Percentiles rank a stretch among this genome's conserved stretches.
Evolutionary conservation across 768 basidiomycete species (phyloP).

Genomic region (Suillus paluster): DNA sequence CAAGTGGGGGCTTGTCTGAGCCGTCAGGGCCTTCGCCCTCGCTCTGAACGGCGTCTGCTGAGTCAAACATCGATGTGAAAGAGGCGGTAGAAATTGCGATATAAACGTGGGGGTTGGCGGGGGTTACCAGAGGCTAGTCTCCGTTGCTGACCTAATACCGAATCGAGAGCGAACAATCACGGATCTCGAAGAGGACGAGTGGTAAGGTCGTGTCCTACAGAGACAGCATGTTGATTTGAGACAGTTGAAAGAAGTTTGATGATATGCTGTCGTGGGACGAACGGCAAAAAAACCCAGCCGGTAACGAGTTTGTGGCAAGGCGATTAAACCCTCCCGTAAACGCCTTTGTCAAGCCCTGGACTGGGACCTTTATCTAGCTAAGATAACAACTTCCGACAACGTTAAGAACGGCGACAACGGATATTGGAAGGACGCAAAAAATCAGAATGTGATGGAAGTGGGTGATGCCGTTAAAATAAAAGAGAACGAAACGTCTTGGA

Average conservation of each 20-base stretch:
- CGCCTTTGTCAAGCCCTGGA: constrained; percentile 17
- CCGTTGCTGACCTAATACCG: constrained; percentile 4
- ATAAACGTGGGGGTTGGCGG: constrained; percentile 17
- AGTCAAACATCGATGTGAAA: constrained; percentile 44
- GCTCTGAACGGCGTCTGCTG: constrained; percentile 54
- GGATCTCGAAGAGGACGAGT: constrained; percentile 2
- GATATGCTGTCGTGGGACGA: constrained; percentile 15
- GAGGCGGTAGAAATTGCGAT: constrained; percentile 18
- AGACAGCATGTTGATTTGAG: constrained; percentile 40
- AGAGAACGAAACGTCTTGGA: neutral
- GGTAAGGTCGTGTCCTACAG: constrained; percentile 33
- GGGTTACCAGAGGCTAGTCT: constrained; percentile 2
- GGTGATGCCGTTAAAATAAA: constrained; percentile 3
- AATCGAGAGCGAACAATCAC: constrained; percentile 14
- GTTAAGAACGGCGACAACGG: neutral
- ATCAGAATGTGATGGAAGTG: constrained; percentile 7
- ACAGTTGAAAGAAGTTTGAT: constrained; percentile 24
- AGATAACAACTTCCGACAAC: neutral
- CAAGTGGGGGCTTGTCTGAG: constrained; percentile 63
- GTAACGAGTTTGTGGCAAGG: constrained; percentile 18
- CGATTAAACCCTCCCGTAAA: constrained; percentile 32
- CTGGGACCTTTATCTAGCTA: neutral
- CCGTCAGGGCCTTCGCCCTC: constrained; percentile 62
- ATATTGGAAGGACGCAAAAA: neutral
- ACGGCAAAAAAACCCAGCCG: constrained; percentile 10